Conservation (phyloP, 768 basidiomycete genomes). For the Tylopilus sp. region DNA sequence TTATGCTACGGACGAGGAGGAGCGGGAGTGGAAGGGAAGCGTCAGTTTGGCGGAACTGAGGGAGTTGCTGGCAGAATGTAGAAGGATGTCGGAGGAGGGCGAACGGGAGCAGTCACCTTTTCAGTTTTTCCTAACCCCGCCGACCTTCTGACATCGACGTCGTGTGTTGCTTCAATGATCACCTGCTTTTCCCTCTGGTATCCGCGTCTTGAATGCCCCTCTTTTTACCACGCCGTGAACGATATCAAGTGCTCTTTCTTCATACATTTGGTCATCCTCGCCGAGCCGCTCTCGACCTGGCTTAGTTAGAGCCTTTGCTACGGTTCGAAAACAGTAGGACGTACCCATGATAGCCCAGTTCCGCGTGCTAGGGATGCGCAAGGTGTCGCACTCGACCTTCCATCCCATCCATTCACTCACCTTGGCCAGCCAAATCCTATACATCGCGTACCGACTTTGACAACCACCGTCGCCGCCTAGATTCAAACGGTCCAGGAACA, state of each 20-base stretch:
- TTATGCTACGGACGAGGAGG: slow-evolving; percentile 33
- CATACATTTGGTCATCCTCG: slow-evolving; percentile 8
- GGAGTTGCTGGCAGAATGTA: slow-evolving; percentile 54
- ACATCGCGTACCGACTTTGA: slow-evolving; percentile 72
- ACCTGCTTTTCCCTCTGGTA: slow-evolving; percentile 63
- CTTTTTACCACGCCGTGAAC: slow-evolving; percentile 53
- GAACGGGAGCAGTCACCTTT: slow-evolving; percentile 28
- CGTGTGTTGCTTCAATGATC: slow-evolving; percentile 18
- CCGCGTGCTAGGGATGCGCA: slow-evolving; percentile 90
- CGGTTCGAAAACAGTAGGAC: slow-evolving; percentile 20
- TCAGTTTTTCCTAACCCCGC: slow-evolving; percentile 12
- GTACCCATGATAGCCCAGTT: slow-evolving; percentile 90
- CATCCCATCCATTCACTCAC: slow-evolving; percentile 76
- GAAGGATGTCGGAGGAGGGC: slow-evolving; percentile 38
- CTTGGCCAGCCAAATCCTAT: slow-evolving; percentile 83
- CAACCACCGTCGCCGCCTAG: slow-evolving; percentile 61
- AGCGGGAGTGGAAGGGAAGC: slow-evolving; percentile 25
- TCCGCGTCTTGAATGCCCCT: slow-evolving; percentile 70
- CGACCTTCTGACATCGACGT: slow-evolving; percentile 1
- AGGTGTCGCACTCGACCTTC: slow-evolving; percentile 78
- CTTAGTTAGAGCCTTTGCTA: neutral
- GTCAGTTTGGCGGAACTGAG: slow-evolving; percentile 42
- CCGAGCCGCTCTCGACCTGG: slow-evolving; percentile 28
- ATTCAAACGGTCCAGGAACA: slow-evolving; percentile 44
- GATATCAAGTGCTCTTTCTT: slow-evolving; percentile 48